A percentile compares a stretch with the other conserved stretches of the same genome.
Evolutionary conservation across 2,329 filamentous ascomycete genomes (phyloP).

Genomic region (Ophioceras dolichostomum): DNA sequence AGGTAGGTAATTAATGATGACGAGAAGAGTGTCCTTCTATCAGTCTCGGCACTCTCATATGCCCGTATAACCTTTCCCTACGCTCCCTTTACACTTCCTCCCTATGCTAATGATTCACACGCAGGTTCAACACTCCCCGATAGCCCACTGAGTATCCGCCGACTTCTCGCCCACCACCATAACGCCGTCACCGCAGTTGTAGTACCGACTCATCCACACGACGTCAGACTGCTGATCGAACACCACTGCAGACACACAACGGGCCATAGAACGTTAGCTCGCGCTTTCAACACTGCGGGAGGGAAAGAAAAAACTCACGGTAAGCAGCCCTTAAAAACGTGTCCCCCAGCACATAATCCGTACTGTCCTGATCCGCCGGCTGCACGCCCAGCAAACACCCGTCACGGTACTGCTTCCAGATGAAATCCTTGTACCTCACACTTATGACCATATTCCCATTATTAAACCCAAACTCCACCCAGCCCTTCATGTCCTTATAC

Average conservation of each 20-base stretch:
- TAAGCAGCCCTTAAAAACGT: slow-evolving; percentile 25
- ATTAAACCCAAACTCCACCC: slow-evolving; percentile 32
- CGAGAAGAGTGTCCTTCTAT: no score
- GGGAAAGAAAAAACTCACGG: slow-evolving; percentile 15
- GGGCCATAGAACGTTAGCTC: no score
- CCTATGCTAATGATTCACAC: no score
- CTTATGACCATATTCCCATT: slow-evolving; percentile 25
- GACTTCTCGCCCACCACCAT: slow-evolving; percentile 18
- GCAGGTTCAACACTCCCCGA: slow-evolving; percentile 16
- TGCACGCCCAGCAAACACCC: slow-evolving; percentile 23
- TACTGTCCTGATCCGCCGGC: slow-evolving; percentile 16
- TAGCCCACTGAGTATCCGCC: slow-evolving; percentile 15
- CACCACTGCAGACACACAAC: slow-evolving; percentile 20
- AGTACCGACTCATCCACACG: slow-evolving; percentile 24
- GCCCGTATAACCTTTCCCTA: no score
- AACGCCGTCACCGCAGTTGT: slow-evolving; percentile 22
- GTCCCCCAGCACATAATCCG: slow-evolving; percentile 22
- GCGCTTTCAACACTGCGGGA: not conserved
- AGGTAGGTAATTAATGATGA: no score
- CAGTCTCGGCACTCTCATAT: no score
- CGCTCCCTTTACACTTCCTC: no score
- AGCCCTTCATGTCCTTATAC: slow-evolving; percentile 23
- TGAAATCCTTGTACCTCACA: slow-evolving; percentile 31
- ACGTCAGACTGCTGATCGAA: slow-evolving; percentile 24
- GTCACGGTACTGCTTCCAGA: slow-evolving; percentile 18